Evolutionary conservation across 2,329 filamentous ascomycete genomes (phyloP).

Genomic region (Colletotrichum australisinense): DNA sequence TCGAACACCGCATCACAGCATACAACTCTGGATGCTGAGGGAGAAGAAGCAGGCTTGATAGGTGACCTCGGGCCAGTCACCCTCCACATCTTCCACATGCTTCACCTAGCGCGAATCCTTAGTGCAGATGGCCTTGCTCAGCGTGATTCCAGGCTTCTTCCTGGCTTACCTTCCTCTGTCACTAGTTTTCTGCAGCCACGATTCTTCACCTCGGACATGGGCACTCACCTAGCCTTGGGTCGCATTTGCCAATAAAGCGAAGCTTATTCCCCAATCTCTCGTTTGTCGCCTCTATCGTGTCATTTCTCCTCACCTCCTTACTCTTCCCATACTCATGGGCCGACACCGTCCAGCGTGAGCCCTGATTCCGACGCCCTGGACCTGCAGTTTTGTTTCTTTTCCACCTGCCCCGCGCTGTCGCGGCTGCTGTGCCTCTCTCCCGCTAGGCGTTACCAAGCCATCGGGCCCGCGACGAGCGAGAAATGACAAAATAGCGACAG

Average conservation of each 20-base stretch:
- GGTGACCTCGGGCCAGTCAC: not conserved
- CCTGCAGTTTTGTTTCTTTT: not conserved
- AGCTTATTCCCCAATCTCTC: not conserved
- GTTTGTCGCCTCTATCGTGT: not conserved
- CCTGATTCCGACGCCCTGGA: constrained; percentile 14
- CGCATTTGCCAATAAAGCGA: constrained; percentile 15
- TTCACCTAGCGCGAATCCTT: not conserved
- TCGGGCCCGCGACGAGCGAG: constrained; percentile 22
- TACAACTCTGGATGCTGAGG: not conserved
- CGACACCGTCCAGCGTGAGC: not conserved
- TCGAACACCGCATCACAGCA: not conserved
- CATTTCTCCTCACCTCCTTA: not conserved
- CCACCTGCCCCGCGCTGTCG: not conserved
- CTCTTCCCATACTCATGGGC: not conserved
- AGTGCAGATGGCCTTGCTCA: constrained; percentile 9
- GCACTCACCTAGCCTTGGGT: not conserved
- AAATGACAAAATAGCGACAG: constrained; percentile 6
- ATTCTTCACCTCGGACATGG: not conserved
- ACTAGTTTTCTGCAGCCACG: not conserved
- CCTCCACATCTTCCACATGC: not conserved
- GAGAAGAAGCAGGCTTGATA: not conserved
- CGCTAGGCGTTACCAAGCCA: constrained; percentile 10
- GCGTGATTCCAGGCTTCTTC: constrained; percentile 20
- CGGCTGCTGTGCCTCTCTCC: constrained; percentile 9
- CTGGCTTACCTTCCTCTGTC: constrained; percentile 2